These are phyloP conservation scores for Didymella exigua DNA, from an alignment of 2,329 filamentous ascomycete genomes.

Conservation along the genomic window DNA sequence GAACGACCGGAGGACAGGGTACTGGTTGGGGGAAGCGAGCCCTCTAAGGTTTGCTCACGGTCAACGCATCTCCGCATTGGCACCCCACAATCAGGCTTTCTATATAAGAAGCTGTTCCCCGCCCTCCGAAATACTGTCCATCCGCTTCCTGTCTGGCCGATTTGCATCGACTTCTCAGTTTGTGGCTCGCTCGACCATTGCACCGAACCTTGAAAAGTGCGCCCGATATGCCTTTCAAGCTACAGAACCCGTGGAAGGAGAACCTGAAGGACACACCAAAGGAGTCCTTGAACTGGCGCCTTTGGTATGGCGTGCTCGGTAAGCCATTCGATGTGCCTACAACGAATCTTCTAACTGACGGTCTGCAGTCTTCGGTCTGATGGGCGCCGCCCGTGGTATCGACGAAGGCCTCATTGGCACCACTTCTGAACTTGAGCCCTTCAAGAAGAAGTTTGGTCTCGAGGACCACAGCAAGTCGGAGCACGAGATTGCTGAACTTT, in stretches of 20 bases:
- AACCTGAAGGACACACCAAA: constrained; percentile 68
- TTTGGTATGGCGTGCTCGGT: constrained; percentile 75
- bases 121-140: not conserved
- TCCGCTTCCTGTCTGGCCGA: constrained; percentile 17
- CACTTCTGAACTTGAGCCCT: constrained; percentile 55
- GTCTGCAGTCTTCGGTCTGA: constrained; percentile 64
- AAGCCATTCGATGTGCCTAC: constrained; percentile 1
- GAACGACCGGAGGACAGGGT: not conserved
- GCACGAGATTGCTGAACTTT: constrained; percentile 42
- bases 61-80: constrained; percentile 12
- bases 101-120: constrained; percentile 13
- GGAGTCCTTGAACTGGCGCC: constrained; percentile 75
- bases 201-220: not conserved
- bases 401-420: constrained; percentile 80
- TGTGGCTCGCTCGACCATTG: constrained; percentile 8
- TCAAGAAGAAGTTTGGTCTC: constrained; percentile 47
- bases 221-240: constrained; percentile 35
- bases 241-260: constrained; percentile 44
- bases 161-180: constrained; percentile 14
- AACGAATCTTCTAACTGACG: constrained; percentile 11
- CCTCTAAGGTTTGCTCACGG: not conserved
- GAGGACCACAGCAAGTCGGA: constrained; percentile 36
- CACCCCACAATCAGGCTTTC: constrained; percentile 6
- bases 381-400: constrained; percentile 78
- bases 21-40: constrained; percentile 2